Percentiles rank a stretch among this genome's conserved stretches.
Conservation (phyloP, 2,329 filamentous ascomycete genomes). For the Chrysoporthe puriensis region DNA sequence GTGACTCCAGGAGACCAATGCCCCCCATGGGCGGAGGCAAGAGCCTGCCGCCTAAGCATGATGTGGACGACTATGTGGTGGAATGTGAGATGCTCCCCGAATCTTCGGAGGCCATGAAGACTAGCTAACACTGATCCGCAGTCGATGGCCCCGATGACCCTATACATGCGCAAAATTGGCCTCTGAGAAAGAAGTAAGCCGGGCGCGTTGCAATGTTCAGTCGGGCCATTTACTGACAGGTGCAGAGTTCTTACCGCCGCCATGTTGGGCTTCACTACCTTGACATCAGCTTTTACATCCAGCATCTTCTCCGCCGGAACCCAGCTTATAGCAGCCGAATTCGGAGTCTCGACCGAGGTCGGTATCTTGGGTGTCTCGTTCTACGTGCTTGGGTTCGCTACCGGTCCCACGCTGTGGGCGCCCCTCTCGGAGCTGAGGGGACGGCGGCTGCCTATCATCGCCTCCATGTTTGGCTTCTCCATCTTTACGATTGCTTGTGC, state of each 20-base stretch:
- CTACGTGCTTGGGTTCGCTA: constrained; percentile 73
- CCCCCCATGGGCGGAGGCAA: constrained; percentile 76
- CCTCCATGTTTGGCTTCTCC: constrained; percentile 71
- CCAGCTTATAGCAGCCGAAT: constrained; percentile 57
- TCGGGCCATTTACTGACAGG: constrained; percentile 30
- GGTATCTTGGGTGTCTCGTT: constrained; percentile 68
- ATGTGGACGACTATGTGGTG: constrained; percentile 77
- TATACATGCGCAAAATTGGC: constrained; percentile 87
- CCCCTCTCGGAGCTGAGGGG: constrained; percentile 75
- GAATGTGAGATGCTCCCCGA: constrained; percentile 51
- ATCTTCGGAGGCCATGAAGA: not conserved
- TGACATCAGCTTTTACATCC: constrained; percentile 73
- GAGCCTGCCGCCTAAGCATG: constrained; percentile 69
- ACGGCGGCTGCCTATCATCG: constrained; percentile 62
- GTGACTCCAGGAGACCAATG: constrained; percentile 61
- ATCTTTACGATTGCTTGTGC: constrained; percentile 69
- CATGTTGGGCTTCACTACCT: constrained; percentile 74
- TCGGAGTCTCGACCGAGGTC: constrained; percentile 64
- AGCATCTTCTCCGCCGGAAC: constrained; percentile 76
- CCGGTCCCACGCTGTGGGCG: constrained; percentile 73
- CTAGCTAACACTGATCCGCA: not conserved
- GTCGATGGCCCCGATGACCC: constrained; percentile 82
- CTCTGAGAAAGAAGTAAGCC: constrained; percentile 72
- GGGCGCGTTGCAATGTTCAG: not conserved
- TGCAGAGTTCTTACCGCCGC: constrained; percentile 62